These are phyloP conservation scores for Fomitiporia mediterranea DNA, from an alignment of 1,284 basidiomycete species.

Conservation along the genomic window DNA sequence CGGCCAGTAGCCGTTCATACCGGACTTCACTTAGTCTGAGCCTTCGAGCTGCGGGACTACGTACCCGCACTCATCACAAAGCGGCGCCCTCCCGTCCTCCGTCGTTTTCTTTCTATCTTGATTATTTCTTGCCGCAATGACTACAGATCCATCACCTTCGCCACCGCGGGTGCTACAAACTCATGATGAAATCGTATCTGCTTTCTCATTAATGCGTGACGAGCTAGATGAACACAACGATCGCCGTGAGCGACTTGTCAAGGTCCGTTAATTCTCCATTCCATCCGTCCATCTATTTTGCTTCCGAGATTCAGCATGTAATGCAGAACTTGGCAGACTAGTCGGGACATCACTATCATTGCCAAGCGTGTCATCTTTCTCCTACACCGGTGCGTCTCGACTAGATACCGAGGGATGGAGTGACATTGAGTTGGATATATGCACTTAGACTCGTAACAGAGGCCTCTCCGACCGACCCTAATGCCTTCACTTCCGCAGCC, in stretches of 20 bases:
- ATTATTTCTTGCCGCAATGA: no score
- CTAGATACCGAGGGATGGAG: not conserved
- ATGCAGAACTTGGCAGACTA: constrained; percentile 40
- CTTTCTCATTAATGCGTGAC: constrained; percentile 59
- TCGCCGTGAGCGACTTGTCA: constrained; percentile 77
- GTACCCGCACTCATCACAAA: no score
- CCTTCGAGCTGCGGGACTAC: no score
- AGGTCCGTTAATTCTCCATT: constrained; percentile 41
- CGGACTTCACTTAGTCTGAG: not conserved
- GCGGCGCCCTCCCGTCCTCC: no score
- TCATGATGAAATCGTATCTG: constrained; percentile 29
- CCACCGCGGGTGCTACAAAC: constrained; percentile 9
- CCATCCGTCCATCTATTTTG: not conserved
- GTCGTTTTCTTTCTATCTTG: no score
- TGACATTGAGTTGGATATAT: not conserved
- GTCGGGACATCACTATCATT: constrained; percentile 86
- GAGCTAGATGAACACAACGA: constrained; percentile 75
- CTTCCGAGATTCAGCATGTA: constrained; percentile 6
- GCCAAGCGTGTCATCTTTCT: constrained; percentile 96
- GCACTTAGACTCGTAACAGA: constrained; percentile 23
- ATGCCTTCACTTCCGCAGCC: constrained; percentile 33
- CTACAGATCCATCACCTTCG: not conserved
- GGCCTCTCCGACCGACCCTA: constrained; percentile 23
- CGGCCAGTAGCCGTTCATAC: no score
- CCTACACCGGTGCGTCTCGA: constrained; percentile 71